These are phyloP conservation scores for Kwoniella mangroviensis DNA, from an alignment of 768 basidiomycete genomes.

Conservation along the genomic window DNA sequence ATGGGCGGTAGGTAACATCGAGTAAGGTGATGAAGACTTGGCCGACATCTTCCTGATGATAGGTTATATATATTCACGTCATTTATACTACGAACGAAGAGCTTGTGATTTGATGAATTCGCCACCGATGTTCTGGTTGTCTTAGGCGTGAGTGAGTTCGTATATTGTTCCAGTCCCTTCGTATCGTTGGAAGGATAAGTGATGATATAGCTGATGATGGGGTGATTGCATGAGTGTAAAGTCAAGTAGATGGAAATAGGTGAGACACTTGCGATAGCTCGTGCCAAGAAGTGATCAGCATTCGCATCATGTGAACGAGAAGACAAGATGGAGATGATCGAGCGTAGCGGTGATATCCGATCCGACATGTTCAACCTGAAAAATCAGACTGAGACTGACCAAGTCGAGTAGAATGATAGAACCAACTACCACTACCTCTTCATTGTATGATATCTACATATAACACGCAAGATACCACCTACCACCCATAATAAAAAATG, in stretches of 20 bases:
- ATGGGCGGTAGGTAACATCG: slow-evolving; percentile 25
- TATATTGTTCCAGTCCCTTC: too few relatives aligned
- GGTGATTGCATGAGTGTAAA: not conserved
- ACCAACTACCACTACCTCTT: too few relatives aligned
- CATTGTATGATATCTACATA: not conserved
- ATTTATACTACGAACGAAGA: not conserved
- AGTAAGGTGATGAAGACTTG: not conserved
- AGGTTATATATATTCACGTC: not conserved
- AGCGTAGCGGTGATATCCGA: slow-evolving; percentile 9
- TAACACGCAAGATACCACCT: not conserved
- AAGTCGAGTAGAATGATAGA: not conserved
- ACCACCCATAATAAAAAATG: not conserved
- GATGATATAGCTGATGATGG: not conserved
- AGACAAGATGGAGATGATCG: not conserved
- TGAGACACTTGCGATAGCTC: not conserved
- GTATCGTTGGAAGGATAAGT: not conserved
- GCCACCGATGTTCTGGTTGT: not conserved
- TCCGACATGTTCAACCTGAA: not conserved
- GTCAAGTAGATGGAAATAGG: not conserved
- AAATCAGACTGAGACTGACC: not conserved
- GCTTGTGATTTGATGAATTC: too few relatives aligned
- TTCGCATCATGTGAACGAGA: not conserved
- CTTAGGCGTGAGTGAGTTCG: not conserved
- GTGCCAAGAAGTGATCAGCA: not conserved
- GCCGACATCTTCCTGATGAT: not conserved